These are phyloP conservation scores for Pseudofabraea citricarpa DNA, from an alignment of 2,329 filamentous ascomycete genomes.

Conservation along the genomic window DNA sequence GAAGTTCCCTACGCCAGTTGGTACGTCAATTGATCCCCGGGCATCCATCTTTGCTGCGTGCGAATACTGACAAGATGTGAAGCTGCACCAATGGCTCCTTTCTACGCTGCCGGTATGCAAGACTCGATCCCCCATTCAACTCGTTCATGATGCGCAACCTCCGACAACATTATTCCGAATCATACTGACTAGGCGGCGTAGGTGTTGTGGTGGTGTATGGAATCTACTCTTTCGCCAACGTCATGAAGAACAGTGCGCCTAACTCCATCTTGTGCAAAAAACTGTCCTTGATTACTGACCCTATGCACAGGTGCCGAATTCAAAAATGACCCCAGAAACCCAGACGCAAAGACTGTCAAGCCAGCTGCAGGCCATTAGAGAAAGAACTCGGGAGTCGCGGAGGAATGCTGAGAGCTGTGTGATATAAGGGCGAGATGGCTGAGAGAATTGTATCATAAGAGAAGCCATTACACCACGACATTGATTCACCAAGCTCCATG, in stretches of 20 bases:
- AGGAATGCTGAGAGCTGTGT: not conserved
- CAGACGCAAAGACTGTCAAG: slow-evolving; percentile 37
- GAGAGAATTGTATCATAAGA: slow-evolving; percentile 6
- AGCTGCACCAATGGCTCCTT: slow-evolving; percentile 90
- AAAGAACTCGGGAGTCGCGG: not conserved
- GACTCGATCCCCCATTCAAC: no score
- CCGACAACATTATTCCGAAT: no score
- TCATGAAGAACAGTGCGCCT: slow-evolving; percentile 73
- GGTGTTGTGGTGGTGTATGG: slow-evolving; percentile 86
- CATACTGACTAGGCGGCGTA: slow-evolving; percentile 32
- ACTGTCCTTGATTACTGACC: slow-evolving; percentile 2
- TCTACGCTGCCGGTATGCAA: slow-evolving; percentile 87
- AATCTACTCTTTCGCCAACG: slow-evolving; percentile 76
- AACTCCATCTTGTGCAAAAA: slow-evolving; percentile 6
- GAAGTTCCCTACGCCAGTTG: slow-evolving; percentile 75
- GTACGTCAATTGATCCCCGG: slow-evolving; percentile 52
- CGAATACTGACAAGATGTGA: slow-evolving; percentile 27
- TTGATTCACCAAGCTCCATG: not conserved
- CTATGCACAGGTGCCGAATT: slow-evolving; percentile 84
- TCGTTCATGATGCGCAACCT: no score
- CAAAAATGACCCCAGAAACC: slow-evolving; percentile 96
- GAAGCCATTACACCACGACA: slow-evolving; percentile 2
- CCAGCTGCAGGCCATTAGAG: slow-evolving; percentile 26
- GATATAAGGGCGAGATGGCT: not conserved
- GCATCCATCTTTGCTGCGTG: slow-evolving; percentile 7